Base-by-base conservation (phyloP, 2,329 filamentous ascomycete species). In the Teratosphaeriaceae sp. region DNA sequence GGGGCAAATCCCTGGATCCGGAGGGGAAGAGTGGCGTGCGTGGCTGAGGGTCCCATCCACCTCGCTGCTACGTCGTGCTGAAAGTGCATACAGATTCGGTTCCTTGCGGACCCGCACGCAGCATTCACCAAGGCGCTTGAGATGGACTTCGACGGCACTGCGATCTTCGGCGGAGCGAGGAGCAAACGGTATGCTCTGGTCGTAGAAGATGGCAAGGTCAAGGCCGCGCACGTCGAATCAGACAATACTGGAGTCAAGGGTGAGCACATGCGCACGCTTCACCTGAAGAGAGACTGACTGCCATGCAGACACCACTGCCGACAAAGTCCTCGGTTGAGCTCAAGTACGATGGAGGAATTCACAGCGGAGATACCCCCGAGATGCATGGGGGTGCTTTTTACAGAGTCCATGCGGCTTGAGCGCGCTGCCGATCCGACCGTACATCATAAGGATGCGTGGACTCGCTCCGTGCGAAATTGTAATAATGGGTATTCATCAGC, bases 161-260 rank as follows among this genome's bases (percentile, higher is more conserved):
- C 84, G 42, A 79, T 95, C 63, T 92, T 97, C 57, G 90, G 90
- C 33, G 82, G 83, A 55, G 71, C 78, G 55, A 80, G 90, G 51
- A 84, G 85, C 68, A 94, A 95, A 79, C 79, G 90, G 39, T 96
- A 94, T 60, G 88, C 85, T 16, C 73, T 95, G 42, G 76, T 89
- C 40, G 72, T 94, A 40, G 82, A 94, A 69, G 71, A 94, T 56
- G 89, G 90, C 53, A 88, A 87, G 68, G 85, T 96, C 56, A 84
- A 83, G 68, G 78, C 82, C 58, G 76, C 84, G 16, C 80, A 88
- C 57, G 79, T 95, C 40, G 90, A 96, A 74, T 83, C 88, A 9
- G 89, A 96, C 65, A 89, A 85, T 69, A 92, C 85, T 29, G 87
- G 88, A 24, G 76, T 88, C 38, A 74, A 83, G 52, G 83, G 86